phyloP scores from a whole-genome alignment of 208 protist genomes.

The Leishmania martiniquensis region DNA sequence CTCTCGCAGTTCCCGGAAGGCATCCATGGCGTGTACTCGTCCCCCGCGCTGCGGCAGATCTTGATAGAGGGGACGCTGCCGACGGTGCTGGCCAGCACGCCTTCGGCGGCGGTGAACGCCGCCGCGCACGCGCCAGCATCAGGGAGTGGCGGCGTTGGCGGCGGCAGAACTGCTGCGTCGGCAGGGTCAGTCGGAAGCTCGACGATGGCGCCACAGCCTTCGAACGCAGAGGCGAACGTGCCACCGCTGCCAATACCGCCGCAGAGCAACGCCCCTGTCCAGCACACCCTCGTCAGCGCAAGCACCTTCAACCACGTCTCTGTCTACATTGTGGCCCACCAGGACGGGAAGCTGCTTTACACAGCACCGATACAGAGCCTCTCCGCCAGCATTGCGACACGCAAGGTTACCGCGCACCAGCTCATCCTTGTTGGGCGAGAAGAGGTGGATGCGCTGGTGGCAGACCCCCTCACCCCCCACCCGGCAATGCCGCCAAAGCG shows the following conservation, averaged over 20 bases:
- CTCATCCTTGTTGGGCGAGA: slow-evolving; percentile 60
- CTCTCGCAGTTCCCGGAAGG: slow-evolving; percentile 67
- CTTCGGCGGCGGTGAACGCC: slow-evolving; percentile 10
- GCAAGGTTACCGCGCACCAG: slow-evolving; percentile 77
- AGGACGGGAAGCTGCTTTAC: slow-evolving; percentile 62
- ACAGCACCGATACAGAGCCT: slow-evolving; percentile 68
- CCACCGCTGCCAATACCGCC: slow-evolving; percentile 35
- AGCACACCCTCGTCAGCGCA: slow-evolving; percentile 74
- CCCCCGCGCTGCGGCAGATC: slow-evolving; percentile 48
- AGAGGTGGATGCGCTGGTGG: slow-evolving; percentile 33
- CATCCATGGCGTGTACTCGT: slow-evolving; percentile 65
- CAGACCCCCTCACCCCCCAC: slow-evolving; percentile 6
- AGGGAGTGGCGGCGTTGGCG: background rate
- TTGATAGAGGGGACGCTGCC: slow-evolving; percentile 47
- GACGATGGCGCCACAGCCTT: background rate
- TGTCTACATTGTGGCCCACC: slow-evolving; percentile 69
- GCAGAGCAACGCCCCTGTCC: slow-evolving; percentile 47
- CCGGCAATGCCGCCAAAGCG: slow-evolving; percentile 12
- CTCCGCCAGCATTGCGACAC: slow-evolving; percentile 58
- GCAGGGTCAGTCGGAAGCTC: background rate
- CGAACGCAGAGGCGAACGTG: slow-evolving; percentile 30
- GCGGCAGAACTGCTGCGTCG: background rate
- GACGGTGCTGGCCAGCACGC: slow-evolving; percentile 12
- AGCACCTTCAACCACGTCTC: slow-evolving; percentile 85
- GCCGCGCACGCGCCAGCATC: slow-evolving; percentile 2